These are phyloP conservation scores for Geosiphon pyriformis DNA, from an alignment of 192 early-diverging fungal species.

Conservation along the genomic window DNA sequence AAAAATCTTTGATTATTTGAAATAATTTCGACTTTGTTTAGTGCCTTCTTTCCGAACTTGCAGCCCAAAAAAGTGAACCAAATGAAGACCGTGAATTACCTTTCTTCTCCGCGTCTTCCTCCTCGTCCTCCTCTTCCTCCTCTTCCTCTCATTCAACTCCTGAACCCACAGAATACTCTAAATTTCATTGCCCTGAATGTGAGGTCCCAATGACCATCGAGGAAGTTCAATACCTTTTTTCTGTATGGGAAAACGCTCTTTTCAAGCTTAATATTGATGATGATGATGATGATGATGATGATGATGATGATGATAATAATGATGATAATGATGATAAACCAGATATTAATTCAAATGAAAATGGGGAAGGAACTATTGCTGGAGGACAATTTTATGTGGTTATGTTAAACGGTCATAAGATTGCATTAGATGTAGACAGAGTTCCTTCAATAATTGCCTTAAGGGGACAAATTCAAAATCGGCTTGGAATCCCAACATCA, in stretches of 20 bases:
- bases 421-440: background rate
- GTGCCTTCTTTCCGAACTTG: slow-evolving; percentile 10
- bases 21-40: background rate
- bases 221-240: background rate
- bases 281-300: background rate
- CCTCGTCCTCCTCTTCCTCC: no score
- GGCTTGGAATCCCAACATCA: background rate
- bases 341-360: background rate
- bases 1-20: background rate
- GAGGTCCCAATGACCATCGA: background rate
- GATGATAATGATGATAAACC: slow-evolving; percentile 9
- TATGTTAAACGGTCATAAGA: slow-evolving; percentile 16
- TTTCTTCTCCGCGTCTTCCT: no score
- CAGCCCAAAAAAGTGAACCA: background rate
- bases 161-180: background rate
- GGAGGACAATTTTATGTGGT: slow-evolving; percentile 14
- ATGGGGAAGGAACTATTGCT: background rate
- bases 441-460: background rate
- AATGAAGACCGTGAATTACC: no score
- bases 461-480: background rate
- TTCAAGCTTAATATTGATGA: slow-evolving; percentile 21
- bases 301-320: background rate
- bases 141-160: no score
- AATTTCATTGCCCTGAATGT: slow-evolving; percentile 13
- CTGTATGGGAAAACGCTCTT: slow-evolving; percentile 17